Evolutionary conservation across 2,329 filamentous ascomycete species (phyloP), one percentile per base, ranked within the genome.

Genomic region (Fulvia fulva): DNA sequence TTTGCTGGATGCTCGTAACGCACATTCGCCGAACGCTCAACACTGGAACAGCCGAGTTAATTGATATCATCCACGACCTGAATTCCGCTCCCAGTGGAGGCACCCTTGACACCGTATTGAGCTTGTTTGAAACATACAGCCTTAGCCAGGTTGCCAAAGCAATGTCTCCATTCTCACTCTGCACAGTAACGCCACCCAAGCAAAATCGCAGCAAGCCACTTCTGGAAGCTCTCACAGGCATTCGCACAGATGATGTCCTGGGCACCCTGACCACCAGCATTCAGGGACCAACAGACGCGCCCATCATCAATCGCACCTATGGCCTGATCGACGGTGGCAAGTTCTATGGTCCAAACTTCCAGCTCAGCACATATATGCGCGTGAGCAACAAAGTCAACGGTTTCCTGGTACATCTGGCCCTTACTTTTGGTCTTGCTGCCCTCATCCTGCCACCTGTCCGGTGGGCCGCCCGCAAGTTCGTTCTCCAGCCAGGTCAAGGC

Each of bases 81-180:
- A 84, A 83, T 69, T 75, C 77, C 5, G 76, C 76, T 5, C 72
- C 78, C 3, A 84, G 81, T 54, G 84, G 84, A 26, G 84, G 84
- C 34, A 86, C 78, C 5, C 74, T 92, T 4, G 80, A 83, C 32
- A 91, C 90, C 0, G 76, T 86, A 3, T 72, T 97, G 14, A 81
- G 76, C 30, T 69, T 83, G 8, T 77, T 84, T 61, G 78, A 78
- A 58, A 65, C 76, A 63, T 77, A 80, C 73, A 65, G 69, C 64
- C 70, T 80, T 6, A 69, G 68, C n/a, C 74, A 83, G 30, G 64
- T 86, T 4, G 69, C 71, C 19, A 77, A 77, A 56, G 70, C 76
- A 28, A 74, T 77, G 69, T 74, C 77, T 49, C 82, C 81, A 19
- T 85, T 79, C 72, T 76, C 78, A 2, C 73, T 84, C 8, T 80